Evolutionary conservation across 2,329 filamentous ascomycete genomes (phyloP).

Genomic region (Monilinia laxa): DNA sequence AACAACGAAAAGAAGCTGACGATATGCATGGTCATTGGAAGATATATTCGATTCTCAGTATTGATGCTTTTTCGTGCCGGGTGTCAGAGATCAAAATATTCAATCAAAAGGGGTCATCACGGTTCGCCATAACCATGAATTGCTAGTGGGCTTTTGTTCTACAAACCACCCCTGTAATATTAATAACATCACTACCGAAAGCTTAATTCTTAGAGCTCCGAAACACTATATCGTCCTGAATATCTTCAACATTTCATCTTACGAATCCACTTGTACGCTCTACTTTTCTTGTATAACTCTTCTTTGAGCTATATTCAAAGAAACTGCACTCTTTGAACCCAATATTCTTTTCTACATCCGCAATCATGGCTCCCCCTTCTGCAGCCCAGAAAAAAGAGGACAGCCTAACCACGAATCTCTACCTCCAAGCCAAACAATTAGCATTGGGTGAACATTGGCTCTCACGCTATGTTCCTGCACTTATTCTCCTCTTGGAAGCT

Average conservation of each 20-base stretch:
- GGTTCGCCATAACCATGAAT: no score
- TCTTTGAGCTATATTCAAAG: no score
- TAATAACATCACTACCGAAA: conserved; percentile 1
- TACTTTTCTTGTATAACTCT: neutral
- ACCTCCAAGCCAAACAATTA: conserved; percentile 32
- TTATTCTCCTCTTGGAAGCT: conserved; percentile 36
- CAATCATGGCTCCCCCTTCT: conserved; percentile 3
- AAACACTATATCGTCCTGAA: neutral
- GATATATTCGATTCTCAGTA: no score
- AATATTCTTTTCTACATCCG: neutral
- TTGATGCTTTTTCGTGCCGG: no score
- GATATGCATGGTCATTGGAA: no score
- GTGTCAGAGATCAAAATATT: no score
- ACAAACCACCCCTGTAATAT: neutral
- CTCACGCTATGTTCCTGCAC: conserved; percentile 33
- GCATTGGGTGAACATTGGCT: conserved; percentile 36
- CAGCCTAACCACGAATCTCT: conserved; percentile 23
- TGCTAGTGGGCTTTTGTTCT: neutral
- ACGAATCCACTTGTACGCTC: neutral
- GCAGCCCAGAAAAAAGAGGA: neutral
- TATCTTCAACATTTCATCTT: neutral
- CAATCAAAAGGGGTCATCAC: no score
- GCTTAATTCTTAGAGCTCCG: conserved; percentile 7
- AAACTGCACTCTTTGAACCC: no score
- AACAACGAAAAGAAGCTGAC: no score